Percentiles rank a stretch among this genome's conserved stretches.
These are phyloP conservation scores for Apiotrichum siamense DNA, from an alignment of 1,284 basidiomycete species.

Conservation along the genomic window DNA sequence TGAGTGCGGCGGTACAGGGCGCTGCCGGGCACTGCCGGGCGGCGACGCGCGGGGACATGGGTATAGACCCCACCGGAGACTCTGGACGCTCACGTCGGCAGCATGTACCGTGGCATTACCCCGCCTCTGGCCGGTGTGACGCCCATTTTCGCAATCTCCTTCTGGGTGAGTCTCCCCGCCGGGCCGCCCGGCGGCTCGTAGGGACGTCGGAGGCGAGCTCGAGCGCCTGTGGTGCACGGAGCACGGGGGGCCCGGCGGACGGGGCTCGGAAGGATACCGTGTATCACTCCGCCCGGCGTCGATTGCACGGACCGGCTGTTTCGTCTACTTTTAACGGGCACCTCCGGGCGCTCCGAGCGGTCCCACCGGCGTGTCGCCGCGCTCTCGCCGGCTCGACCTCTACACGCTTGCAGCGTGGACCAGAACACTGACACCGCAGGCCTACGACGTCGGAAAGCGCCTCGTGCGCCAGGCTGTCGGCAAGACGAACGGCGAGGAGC, in stretches of 20 bases:
- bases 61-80: background rate
- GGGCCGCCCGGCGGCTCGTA: slow-evolving; percentile 1
- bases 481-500: slow-evolving; percentile 46
- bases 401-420: too few species aligned
- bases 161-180: slow-evolving; percentile 65
- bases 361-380: too few species aligned
- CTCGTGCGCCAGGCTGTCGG: slow-evolving; percentile 67
- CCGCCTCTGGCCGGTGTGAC: slow-evolving; percentile 95
- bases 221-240: background rate
- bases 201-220: too few species aligned
- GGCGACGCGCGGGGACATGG: too few species aligned
- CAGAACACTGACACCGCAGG: slow-evolving; percentile 52
- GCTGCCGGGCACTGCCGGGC: too few species aligned
- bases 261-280: too few species aligned
- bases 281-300: too few species aligned
- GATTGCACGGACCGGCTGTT: too few species aligned
- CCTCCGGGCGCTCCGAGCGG: too few species aligned
- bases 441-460: slow-evolving; percentile 89
- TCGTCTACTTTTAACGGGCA: too few species aligned
- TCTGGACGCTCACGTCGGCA: slow-evolving; percentile 37
- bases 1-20: slow-evolving; percentile 45
- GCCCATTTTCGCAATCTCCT: slow-evolving; percentile 96
- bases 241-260: background rate
- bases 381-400: too few species aligned
- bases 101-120: slow-evolving; percentile 92